Percentiles rank a stretch among this genome's conserved stretches.
These are phyloP conservation scores for Selenicereus undatus DNA, from an alignment of 148 eudicot species.

Conservation along the genomic window DNA sequence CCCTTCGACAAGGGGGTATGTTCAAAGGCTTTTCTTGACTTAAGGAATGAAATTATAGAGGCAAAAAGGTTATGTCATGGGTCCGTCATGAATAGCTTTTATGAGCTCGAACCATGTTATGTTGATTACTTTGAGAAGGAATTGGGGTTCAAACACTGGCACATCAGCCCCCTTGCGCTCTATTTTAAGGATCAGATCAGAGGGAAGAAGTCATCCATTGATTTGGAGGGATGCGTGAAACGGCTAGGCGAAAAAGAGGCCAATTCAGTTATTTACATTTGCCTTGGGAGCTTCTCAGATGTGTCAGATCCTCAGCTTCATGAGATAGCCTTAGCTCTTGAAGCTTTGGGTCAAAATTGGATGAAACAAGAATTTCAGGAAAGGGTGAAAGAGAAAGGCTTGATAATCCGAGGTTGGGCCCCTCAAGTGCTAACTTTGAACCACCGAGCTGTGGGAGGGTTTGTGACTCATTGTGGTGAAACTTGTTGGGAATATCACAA, in stretches of 20 bases:
- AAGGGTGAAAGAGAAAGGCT: constrained; percentile 9
- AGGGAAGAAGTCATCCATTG: not conserved
- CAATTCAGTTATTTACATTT: constrained; percentile 28
- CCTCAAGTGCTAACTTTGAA: constrained; percentile 25
- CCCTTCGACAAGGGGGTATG: constrained; percentile 7
- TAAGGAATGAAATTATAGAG: not conserved
- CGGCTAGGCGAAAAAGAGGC: constrained; percentile 25
- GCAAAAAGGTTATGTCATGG: constrained; percentile 14
- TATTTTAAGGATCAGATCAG: not conserved
- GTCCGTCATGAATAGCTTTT: constrained; percentile 33
- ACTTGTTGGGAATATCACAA: too few species aligned
- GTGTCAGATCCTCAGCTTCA: constrained; percentile 17
- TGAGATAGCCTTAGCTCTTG: constrained; percentile 24
- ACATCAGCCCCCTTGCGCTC: constrained; percentile 35
- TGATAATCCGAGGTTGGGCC: constrained; percentile 26
- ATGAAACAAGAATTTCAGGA: constrained; percentile 1
- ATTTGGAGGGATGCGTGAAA: constrained; percentile 19
- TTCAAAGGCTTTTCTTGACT: not conserved
- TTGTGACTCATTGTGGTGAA: constrained; percentile 31
- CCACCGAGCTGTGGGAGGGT: constrained; percentile 19
- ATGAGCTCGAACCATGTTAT: constrained; percentile 30
- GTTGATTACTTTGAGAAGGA: constrained; percentile 15
- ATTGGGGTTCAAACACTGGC: constrained; percentile 26
- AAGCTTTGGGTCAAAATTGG: constrained; percentile 10
- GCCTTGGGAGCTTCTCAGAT: constrained; percentile 22